These are phyloP conservation scores for Neoscytalidium dimidiatum DNA, from an alignment of 2,329 filamentous ascomycete genomes.

Conservation along the genomic window DNA sequence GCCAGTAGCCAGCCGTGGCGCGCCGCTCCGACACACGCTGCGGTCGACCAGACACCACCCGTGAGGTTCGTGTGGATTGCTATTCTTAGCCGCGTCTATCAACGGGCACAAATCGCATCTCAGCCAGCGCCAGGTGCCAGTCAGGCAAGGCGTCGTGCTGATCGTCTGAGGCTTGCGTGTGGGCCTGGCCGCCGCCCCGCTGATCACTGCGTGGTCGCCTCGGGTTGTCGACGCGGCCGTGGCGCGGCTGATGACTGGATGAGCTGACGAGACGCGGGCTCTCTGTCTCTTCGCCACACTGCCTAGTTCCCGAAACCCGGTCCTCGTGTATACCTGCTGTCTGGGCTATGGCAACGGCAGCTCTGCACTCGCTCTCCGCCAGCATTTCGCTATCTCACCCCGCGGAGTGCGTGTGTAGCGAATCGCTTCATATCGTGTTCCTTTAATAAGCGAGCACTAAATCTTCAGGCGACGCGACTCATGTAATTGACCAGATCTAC, in stretches of 20 bases:
- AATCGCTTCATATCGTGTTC: background rate
- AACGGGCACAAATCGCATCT: background rate
- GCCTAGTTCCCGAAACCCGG: background rate
- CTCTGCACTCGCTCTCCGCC: background rate
- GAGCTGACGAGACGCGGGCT: background rate
- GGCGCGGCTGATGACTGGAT: background rate
- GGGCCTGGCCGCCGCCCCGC: slow-evolving; percentile 5
- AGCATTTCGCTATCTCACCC: background rate
- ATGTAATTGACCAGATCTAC: background rate
- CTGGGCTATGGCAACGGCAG: background rate
- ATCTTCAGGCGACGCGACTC: background rate
- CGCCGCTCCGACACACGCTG: background rate
- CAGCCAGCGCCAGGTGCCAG: background rate
- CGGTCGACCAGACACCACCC: background rate
- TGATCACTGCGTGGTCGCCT: slow-evolving; percentile 14
- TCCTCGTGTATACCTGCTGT: background rate
- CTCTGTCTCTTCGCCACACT: background rate
- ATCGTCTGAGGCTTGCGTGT: slow-evolving; percentile 15
- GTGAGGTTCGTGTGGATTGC: background rate
- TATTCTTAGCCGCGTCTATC: background rate
- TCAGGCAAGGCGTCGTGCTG: background rate
- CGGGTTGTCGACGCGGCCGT: slow-evolving; percentile 7
- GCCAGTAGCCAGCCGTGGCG: background rate
- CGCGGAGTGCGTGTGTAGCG: background rate
- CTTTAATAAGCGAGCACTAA: background rate